A percentile compares a stretch with the other conserved stretches of the same genome.
Evolutionary conservation across 2,329 filamentous ascomycete genomes (phyloP).

Genomic region (Hortaea werneckii): DNA sequence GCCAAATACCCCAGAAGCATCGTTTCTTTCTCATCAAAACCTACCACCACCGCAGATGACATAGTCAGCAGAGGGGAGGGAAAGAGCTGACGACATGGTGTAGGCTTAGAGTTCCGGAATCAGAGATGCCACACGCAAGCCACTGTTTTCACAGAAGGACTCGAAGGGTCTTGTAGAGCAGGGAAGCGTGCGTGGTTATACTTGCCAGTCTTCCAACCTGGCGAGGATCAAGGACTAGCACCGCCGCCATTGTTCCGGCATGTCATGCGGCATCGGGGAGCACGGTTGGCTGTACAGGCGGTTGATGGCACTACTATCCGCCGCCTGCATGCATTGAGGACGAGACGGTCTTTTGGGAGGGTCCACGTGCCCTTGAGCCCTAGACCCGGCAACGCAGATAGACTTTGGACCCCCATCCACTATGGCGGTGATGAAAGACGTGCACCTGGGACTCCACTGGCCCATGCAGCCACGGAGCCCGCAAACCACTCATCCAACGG

Average conservation of each 20-base stretch:
- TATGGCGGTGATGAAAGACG: too few relatives aligned
- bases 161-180: not conserved
- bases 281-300: too few relatives aligned
- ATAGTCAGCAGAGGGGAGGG: slow-evolving; percentile 4
- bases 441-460: too few relatives aligned
- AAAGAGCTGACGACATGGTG: slow-evolving; percentile 4
- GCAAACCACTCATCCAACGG: too few relatives aligned
- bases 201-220: not conserved
- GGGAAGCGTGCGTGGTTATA: not conserved
- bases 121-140: not conserved
- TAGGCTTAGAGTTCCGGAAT: not conserved
- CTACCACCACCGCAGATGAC: slow-evolving; percentile 6
- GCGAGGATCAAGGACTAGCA: not conserved
- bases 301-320: too few relatives aligned
- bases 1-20: not conserved
- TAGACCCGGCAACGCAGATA: too few relatives aligned
- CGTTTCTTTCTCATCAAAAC: not conserved
- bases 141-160: not conserved
- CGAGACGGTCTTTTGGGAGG: too few relatives aligned
- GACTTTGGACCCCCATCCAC: too few relatives aligned
- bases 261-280: too few relatives aligned
- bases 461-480: too few relatives aligned
- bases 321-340: too few relatives aligned
- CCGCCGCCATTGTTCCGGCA: not conserved
- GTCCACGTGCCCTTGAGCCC: too few relatives aligned